Conservation (phyloP, 768 basidiomycete genomes). For the Russula compacta region DNA sequence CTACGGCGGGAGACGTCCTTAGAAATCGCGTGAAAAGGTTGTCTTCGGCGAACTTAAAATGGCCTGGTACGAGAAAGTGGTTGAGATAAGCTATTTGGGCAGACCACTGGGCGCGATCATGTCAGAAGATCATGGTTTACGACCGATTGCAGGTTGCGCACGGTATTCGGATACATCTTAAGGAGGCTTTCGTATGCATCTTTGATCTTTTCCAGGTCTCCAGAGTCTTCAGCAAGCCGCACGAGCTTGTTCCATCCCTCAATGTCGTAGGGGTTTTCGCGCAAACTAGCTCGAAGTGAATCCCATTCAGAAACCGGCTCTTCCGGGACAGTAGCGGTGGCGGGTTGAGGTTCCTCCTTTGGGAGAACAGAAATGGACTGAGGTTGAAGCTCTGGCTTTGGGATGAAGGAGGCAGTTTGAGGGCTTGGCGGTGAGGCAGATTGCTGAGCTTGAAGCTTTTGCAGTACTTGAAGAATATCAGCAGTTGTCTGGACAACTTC, state of each 20-base stretch:
- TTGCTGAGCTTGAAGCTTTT: slow-evolving; percentile 17
- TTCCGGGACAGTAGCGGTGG: slow-evolving; percentile 11
- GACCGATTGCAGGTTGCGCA: slow-evolving; percentile 39
- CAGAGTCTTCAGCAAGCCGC: slow-evolving; percentile 63
- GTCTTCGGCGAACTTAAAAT: slow-evolving; percentile 70
- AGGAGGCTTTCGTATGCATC: slow-evolving; percentile 76
- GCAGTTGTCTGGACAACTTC: slow-evolving; percentile 13
- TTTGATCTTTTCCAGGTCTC: slow-evolving; percentile 73
- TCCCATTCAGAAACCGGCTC: slow-evolving; percentile 59
- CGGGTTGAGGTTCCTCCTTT: slow-evolving; percentile 19
- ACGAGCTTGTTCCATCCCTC: slow-evolving; percentile 73
- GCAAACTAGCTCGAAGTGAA: slow-evolving; percentile 46
- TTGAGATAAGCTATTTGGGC: slow-evolving; percentile 81
- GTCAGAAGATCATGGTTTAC: slow-evolving; percentile 20
- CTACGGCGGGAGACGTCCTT: slow-evolving; percentile 76
- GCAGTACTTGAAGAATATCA: slow-evolving; percentile 16
- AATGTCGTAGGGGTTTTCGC: slow-evolving; percentile 64
- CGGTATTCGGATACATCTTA: slow-evolving; percentile 84
- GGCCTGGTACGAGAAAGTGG: slow-evolving; percentile 58
- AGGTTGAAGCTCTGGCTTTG: slow-evolving; percentile 1
- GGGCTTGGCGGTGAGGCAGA: slow-evolving; percentile 9
- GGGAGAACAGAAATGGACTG: slow-evolving; percentile 1
- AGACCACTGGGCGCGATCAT: slow-evolving; percentile 44
- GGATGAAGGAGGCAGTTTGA: slow-evolving; percentile 5
- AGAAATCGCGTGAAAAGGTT: slow-evolving; percentile 80